Evolutionary conservation across 768 basidiomycete genomes (phyloP).

Genomic region (Pilatotrama ljubarskyi): DNA sequence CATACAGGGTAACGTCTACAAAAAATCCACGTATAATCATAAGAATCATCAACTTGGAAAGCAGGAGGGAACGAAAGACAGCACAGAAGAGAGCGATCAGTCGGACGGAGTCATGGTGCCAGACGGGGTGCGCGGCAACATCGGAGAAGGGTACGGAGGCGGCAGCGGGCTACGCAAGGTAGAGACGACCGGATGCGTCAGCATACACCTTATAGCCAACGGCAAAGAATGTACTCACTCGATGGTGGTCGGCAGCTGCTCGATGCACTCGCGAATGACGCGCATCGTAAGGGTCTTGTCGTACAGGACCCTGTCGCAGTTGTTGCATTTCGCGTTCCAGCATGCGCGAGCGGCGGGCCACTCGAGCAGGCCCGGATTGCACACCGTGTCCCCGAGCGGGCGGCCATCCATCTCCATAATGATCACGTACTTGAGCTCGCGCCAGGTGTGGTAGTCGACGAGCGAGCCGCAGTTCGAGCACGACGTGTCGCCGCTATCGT

Average conservation of each 20-base stretch:
- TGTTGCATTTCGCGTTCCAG: conserved; percentile 57
- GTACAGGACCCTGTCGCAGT: conserved; percentile 54
- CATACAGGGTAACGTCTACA: too few species aligned
- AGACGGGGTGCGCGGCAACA: background rate
- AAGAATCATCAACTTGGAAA: too few species aligned
- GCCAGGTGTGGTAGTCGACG: conserved; percentile 63
- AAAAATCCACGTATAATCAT: too few species aligned
- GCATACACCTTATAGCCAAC: background rate
- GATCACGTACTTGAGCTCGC: conserved; percentile 60
- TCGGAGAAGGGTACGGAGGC: background rate
- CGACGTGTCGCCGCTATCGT: conserved; percentile 45
- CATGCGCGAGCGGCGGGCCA: conserved; percentile 64
- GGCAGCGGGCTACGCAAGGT: background rate
- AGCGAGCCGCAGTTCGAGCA: conserved; percentile 51
- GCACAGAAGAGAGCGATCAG: background rate
- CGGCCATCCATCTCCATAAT: conserved; percentile 57
- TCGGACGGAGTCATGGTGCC: too few species aligned
- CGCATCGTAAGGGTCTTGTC: conserved; percentile 56
- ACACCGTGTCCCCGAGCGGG: conserved; percentile 59
- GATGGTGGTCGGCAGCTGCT: conserved; percentile 44
- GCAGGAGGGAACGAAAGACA: too few species aligned
- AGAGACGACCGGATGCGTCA: background rate
- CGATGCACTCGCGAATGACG: conserved; percentile 55
- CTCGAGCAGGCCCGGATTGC: conserved; percentile 46
- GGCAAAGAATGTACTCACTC: conserved; percentile 23